phyloP scores from a whole-genome alignment of 1,139 yeast genomes.

The Pichia sp. region DNA sequence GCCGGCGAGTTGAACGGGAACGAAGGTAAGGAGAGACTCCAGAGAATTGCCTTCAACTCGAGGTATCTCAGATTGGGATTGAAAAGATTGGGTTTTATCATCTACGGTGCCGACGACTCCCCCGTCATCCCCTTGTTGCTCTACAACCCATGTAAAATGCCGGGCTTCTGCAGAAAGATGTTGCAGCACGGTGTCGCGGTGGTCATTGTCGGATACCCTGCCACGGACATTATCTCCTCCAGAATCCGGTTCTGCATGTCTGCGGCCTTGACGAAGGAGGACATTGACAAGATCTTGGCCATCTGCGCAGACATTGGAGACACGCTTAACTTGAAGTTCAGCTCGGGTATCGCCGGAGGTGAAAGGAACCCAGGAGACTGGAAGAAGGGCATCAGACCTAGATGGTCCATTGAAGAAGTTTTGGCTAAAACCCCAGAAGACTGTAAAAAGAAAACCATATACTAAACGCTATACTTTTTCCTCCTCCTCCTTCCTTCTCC shows the following conservation, averaged over 20 bases:
- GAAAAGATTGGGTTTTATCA: slow-evolving; percentile 87
- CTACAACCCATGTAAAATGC: slow-evolving; percentile 91
- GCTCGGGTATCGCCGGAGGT: slow-evolving; percentile 74
- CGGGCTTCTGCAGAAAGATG: slow-evolving; percentile 81
- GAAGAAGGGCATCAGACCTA: slow-evolving; percentile 54
- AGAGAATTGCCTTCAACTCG: slow-evolving; percentile 92
- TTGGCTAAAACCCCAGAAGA: slow-evolving; percentile 70
- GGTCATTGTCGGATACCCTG: slow-evolving; percentile 96
- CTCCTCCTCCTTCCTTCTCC: background rate
- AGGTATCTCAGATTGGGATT: slow-evolving; percentile 88
- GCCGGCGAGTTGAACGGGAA: slow-evolving; percentile 83
- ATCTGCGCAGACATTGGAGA: slow-evolving; percentile 81
- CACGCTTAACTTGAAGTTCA: slow-evolving; percentile 64
- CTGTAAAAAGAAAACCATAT: slow-evolving; percentile 44
- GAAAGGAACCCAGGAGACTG: slow-evolving; percentile 46
- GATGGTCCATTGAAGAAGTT: slow-evolving; percentile 76
- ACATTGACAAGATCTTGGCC: slow-evolving; percentile 73
- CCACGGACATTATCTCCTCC: slow-evolving; percentile 86
- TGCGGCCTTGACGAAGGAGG: slow-evolving; percentile 88
- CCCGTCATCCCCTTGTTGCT: slow-evolving; percentile 90
- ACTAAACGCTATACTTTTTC: background rate
- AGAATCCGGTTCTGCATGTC: slow-evolving; percentile 92
- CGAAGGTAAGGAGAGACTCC: slow-evolving; percentile 86
- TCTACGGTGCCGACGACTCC: slow-evolving; percentile 92
- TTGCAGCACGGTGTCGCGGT: slow-evolving; percentile 80